These are phyloP conservation scores for Scytalidium sp. DNA, from an alignment of 2,329 filamentous ascomycete genomes.

Conservation along the genomic window DNA sequence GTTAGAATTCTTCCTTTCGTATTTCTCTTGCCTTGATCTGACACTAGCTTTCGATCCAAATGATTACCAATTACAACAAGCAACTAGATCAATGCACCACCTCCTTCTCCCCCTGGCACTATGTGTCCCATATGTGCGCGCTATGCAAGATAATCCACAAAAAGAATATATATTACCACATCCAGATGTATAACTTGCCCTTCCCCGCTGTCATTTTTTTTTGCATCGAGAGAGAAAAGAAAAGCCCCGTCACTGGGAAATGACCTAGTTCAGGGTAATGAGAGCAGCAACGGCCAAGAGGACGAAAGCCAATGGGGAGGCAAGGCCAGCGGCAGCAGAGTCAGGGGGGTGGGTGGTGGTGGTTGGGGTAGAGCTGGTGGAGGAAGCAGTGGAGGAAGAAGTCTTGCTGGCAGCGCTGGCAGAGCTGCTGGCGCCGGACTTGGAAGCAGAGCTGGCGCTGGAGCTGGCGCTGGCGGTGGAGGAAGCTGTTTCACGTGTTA, in stretches of 20 bases:
- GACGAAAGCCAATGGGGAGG: slow-evolving; percentile 26
- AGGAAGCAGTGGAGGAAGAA: slow-evolving; percentile 5
- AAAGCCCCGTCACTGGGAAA: too few relatives aligned
- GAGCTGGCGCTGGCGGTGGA: slow-evolving; percentile 1
- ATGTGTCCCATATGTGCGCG: slow-evolving; percentile 10
- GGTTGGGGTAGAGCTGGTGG: slow-evolving; percentile 4
- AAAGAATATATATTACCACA: too few relatives aligned
- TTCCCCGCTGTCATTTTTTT: too few relatives aligned
- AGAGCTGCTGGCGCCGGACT: slow-evolving; percentile 2
- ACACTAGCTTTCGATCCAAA: too few relatives aligned
- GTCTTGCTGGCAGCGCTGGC: slow-evolving; percentile 3
- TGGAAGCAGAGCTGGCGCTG: not conserved
- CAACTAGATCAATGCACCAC: too few relatives aligned
- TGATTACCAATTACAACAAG: too few relatives aligned
- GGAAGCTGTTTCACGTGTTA: not conserved
- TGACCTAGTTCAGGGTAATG: slow-evolving; percentile 23
- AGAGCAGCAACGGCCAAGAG: slow-evolving; percentile 26
- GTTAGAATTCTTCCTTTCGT: too few relatives aligned
- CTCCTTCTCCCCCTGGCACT: too few relatives aligned
- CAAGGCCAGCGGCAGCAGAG: slow-evolving; percentile 17
- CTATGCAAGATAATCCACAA: too few relatives aligned
- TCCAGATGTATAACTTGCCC: too few relatives aligned
- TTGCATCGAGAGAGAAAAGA: too few relatives aligned
- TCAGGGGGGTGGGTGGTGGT: slow-evolving; percentile 8
- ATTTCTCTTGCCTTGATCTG: too few relatives aligned